Percentiles rank a stretch among this genome's conserved stretches.
These are phyloP conservation scores for Aspergillus aculeatus DNA, from an alignment of 2,329 filamentous ascomycete species.

Conservation along the genomic window DNA sequence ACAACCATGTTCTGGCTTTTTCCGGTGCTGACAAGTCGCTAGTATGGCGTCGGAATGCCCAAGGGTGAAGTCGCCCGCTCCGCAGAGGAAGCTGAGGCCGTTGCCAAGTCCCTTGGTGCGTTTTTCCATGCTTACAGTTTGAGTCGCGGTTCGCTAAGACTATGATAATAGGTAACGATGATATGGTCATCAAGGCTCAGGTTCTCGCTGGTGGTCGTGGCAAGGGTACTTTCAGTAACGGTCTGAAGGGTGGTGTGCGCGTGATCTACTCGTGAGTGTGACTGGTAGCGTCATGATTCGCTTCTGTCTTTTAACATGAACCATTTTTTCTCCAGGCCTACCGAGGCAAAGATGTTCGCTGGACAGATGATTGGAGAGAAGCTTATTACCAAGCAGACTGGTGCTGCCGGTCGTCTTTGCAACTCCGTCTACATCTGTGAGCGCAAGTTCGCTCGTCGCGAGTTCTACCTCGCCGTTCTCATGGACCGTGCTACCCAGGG, in stretches of 20 bases:
- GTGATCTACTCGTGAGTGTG: conserved; percentile 85
- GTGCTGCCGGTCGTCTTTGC: conserved; percentile 87
- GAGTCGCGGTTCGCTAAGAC: conserved; percentile 22
- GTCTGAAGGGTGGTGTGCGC: conserved; percentile 96
- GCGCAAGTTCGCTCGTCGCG: conserved; percentile 97
- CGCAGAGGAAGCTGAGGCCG: conserved; percentile 81
- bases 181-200: conserved; percentile 99
- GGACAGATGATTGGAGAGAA: conserved; percentile 99
- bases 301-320: conserved; percentile 12
- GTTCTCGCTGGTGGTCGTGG: conserved; percentile 96
- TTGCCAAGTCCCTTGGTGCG: conserved; percentile 84
- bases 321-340: conserved; percentile 55
- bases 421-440: conserved; percentile 98
- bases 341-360: conserved; percentile 94
- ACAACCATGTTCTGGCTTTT: neutral
- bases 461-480: conserved; percentile 98
- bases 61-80: conserved; percentile 82
- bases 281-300: conserved; percentile 3
- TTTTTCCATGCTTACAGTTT: conserved; percentile 8
- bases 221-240: conserved; percentile 97
- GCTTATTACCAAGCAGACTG: conserved; percentile 99
- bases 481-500: conserved; percentile 93
- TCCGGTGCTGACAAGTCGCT: conserved; percentile 26
- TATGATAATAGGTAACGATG: conserved; percentile 62
- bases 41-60: conserved; percentile 95